Base-by-base conservation (phyloP, 805 yeast species). In the Barnettozyma vustinii region DNA sequence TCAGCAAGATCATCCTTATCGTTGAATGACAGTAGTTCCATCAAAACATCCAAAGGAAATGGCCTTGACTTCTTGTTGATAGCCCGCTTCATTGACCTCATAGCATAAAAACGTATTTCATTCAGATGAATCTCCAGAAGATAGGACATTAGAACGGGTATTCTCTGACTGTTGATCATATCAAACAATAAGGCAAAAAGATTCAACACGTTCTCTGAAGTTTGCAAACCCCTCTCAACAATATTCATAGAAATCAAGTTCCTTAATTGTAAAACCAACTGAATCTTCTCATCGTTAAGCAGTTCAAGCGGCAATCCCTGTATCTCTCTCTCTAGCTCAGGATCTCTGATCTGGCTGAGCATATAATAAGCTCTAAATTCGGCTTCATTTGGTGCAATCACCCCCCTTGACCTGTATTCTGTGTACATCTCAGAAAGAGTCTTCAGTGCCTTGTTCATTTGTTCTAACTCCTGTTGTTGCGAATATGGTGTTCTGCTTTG, bases 401-500 rank as follows among this genome's bases (percentile, higher is more conserved):
- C 81, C 2, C 90, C 92, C 50, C 76, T 74, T 25, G 82, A 79
- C 40, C 95, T 72, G 10, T 83, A 83, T 59, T 87, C 96, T 48
- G 80, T 80, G 60, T 94, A 94, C 62, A 90, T 87, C 61, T 94
- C 97, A 3, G 87, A 77, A 33, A 94, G 69, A 0, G 98, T 87
- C 60, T 92, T 96, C 42, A 94, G 65, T 0, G 97, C 87, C 60
- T 94, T 94, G 61, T 87, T 90, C 63, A 94, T 77, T 63, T 94
- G 99, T 64, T 94, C 99, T 16, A 92, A 63, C 68, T 94, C 99
- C 66, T 94, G 99, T 63, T 94, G 99, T 56, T 87, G 87, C 9
- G 96, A 90, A 62, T 83, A 91, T 50, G 89, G 96, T 2, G 73
- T 70, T 32, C 71, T 75, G 9, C 77, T 66, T 27, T 83, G 85